These are phyloP conservation scores for Musa acuminata DNA, from an alignment of 176 grass and related monocot genomes.

Conservation along the genomic window DNA sequence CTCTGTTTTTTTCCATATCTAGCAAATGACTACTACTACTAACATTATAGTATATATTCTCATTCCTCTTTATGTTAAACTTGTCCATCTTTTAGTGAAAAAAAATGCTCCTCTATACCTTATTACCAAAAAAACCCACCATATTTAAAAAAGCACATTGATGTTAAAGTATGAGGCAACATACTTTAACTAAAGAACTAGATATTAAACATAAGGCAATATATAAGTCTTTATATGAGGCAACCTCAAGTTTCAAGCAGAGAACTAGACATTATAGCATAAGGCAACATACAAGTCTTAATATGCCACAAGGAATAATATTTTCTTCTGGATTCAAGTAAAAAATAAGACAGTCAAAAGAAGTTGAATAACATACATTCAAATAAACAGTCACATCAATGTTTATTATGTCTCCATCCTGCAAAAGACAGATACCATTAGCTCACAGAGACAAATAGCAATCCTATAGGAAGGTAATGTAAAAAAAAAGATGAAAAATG, in stretches of 20 bases:
- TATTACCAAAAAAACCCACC: no score
- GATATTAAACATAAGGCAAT: no score
- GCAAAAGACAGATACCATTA: conserved; percentile 25
- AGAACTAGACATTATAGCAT: background rate
- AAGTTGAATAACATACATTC: conserved; percentile 46
- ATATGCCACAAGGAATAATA: background rate
- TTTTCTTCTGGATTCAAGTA: conserved; percentile 18
- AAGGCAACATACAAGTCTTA: background rate
- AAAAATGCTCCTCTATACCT: background rate
- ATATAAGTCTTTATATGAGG: background rate
- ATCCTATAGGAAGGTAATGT: background rate
- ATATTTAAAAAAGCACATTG: no score
- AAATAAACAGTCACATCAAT: conserved; percentile 95
- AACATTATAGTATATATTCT: background rate
- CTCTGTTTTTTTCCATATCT: background rate
- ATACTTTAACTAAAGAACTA: no score
- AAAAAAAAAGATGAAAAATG: background rate
- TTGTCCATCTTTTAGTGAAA: background rate
- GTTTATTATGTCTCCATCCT: conserved; percentile 98
- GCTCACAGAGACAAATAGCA: background rate
- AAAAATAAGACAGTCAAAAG: background rate
- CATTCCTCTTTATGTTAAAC: background rate
- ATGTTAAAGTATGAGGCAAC: no score
- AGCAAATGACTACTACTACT: no score
- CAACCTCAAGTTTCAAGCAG: background rate